Evolutionary conservation across 768 basidiomycete species (phyloP).

Genomic region (Fomitopsis pulvina): DNA sequence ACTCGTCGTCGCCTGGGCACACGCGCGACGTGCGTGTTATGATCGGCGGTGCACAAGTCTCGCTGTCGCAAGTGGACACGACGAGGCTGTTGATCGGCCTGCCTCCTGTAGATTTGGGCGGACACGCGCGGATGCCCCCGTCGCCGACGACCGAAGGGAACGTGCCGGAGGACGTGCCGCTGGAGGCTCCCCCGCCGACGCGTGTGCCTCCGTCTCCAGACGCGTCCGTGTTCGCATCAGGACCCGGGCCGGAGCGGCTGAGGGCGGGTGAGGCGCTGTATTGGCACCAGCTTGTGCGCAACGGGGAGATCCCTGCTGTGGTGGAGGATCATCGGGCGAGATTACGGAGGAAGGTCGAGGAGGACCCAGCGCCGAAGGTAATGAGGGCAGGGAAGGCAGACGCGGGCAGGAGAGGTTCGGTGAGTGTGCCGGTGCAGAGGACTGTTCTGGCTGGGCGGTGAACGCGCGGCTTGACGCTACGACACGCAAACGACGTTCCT

Average conservation of each 20-base stretch:
- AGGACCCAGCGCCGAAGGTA: neutral
- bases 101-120: neutral
- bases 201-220: slow-evolving; percentile 27
- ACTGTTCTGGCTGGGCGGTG: slow-evolving; percentile 1
- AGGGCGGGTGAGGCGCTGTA: slow-evolving; percentile 57
- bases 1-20: neutral
- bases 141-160: neutral
- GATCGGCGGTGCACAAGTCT: neutral
- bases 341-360: neutral
- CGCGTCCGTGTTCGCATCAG: too few relatives aligned
- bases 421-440: neutral
- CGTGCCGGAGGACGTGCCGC: neutral
- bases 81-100: neutral
- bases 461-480: too few relatives aligned
- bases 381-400: neutral
- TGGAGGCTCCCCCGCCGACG: neutral
- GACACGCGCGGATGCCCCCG: neutral
- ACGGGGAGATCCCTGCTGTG: slow-evolving; percentile 69
- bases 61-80: neutral
- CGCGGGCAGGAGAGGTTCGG: neutral
- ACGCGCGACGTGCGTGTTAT: neutral
- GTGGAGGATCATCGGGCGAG: slow-evolving; percentile 56
- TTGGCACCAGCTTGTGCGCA: slow-evolving; percentile 70
- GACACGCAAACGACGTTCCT: too few relatives aligned
- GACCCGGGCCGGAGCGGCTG: slow-evolving; percentile 29